A percentile compares a stretch with the other conserved stretches of the same genome.
These are phyloP conservation scores for Dothiorella sarmentorum DNA, from an alignment of 2,329 filamentous ascomycete species.

Conservation along the genomic window DNA sequence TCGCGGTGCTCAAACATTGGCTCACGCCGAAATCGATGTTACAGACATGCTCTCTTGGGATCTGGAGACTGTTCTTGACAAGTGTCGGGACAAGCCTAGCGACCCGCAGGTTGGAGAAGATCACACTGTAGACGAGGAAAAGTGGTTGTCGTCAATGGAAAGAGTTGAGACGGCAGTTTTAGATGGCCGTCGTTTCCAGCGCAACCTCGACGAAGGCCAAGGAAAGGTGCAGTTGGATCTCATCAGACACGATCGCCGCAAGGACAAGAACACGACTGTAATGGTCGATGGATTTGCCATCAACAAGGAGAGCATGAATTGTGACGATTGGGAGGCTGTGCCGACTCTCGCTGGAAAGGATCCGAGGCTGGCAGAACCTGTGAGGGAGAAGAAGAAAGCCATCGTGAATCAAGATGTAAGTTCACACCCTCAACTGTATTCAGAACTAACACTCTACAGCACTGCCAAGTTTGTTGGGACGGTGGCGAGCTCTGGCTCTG, in stretches of 20 bases:
- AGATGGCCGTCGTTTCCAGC: slow-evolving; percentile 52
- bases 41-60: slow-evolving; percentile 59
- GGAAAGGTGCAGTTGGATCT: slow-evolving; percentile 22
- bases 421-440: slow-evolving; percentile 20
- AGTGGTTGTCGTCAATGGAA: slow-evolving; percentile 57
- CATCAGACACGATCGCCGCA: slow-evolving; percentile 48
- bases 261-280: slow-evolving; percentile 57
- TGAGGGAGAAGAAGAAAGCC: slow-evolving; percentile 47
- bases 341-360: slow-evolving; percentile 56
- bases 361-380: slow-evolving; percentile 47
- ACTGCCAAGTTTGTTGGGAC: slow-evolving; percentile 53
- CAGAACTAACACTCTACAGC: slow-evolving; percentile 21
- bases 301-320: slow-evolving; percentile 54
- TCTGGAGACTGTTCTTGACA: slow-evolving; percentile 51
- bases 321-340: slow-evolving; percentile 55
- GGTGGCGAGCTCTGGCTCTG: slow-evolving; percentile 49
- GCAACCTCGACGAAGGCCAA: slow-evolving; percentile 25
- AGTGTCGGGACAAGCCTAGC: slow-evolving; percentile 51
- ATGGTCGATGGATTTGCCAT: slow-evolving; percentile 56
- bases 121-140: slow-evolving; percentile 47
- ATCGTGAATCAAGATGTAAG: slow-evolving; percentile 43
- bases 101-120: slow-evolving; percentile 38
- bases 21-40: slow-evolving; percentile 51
- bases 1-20: slow-evolving; percentile 52
- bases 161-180: slow-evolving; percentile 57